Percentiles rank a stretch among this genome's conserved stretches.
Evolutionary conservation across 2,329 filamentous ascomycete genomes (phyloP).

Genomic region (Scytalidium sp.): DNA sequence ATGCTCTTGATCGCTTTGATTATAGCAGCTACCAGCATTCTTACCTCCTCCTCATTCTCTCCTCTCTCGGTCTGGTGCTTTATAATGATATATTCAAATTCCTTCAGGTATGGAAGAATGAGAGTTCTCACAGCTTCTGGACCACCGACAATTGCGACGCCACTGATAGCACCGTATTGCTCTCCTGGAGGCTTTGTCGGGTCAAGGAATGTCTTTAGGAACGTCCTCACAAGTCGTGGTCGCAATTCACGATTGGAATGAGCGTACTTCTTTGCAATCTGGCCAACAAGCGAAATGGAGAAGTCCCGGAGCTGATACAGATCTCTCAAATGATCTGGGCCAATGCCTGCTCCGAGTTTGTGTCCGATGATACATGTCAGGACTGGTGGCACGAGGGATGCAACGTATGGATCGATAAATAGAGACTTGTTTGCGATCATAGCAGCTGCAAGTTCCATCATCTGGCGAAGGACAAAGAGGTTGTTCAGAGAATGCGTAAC

Average conservation of each 20-base stretch:
- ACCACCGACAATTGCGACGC: conserved; percentile 74
- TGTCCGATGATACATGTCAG: conserved; percentile 88
- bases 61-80: conserved; percentile 50
- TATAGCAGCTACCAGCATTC: conserved; percentile 56
- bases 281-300: conserved; percentile 75
- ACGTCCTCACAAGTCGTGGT: conserved; percentile 86
- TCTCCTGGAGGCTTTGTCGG: conserved; percentile 77
- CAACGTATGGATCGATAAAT: conserved; percentile 63
- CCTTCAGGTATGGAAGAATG: conserved; percentile 62
- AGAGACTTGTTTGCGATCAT: conserved; percentile 80
- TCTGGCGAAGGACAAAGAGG: conserved; percentile 81
- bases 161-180: conserved; percentile 85
- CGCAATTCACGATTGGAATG: conserved; percentile 78
- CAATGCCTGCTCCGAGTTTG: conserved; percentile 51
- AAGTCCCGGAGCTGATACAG: conserved; percentile 83
- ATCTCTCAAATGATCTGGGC: conserved; percentile 49
- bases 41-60: conserved; percentile 53
- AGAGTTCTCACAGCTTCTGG: conserved; percentile 60
- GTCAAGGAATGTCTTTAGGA: conserved; percentile 88
- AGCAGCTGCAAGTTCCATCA: conserved; percentile 86
- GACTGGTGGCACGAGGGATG: conserved; percentile 74
- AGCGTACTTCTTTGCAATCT: conserved; percentile 78
- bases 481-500: conserved; percentile 93
- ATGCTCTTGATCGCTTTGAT: conserved; percentile 53
- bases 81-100: conserved; percentile 59